Evolutionary conservation across 768 basidiomycete genomes (phyloP), one percentile per base, ranked within the genome.

Genomic region (Nevesoporus exiguus): DNA sequence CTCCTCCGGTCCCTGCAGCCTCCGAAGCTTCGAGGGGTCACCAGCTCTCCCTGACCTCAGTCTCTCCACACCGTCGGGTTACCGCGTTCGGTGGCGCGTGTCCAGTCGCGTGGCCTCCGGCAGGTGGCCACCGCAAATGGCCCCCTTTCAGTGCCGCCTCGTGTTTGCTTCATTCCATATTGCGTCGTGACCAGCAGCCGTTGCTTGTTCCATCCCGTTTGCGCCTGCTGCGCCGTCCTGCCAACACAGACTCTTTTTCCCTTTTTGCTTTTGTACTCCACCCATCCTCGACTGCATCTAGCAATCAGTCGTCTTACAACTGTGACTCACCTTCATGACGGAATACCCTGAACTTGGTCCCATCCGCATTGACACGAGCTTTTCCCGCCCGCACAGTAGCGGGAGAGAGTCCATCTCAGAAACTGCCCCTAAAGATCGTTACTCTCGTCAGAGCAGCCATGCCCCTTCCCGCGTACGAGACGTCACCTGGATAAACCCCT

Each of bases 71-170:
- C 47, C 31, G 19, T 11, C 24, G 29, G n/a, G 24, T 8, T 7
- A n/a, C 30, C 36, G 33, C 25, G 17, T 17, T 15, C 33, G 6
- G 19, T 17, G 1, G 7, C 39, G 44, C 57, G 48, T 52, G 57
- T 47, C 29, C 39, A 34, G 24, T 43, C 55, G 64, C 63, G 49
- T 63, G 63, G 46, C 49, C 13, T 10, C 19, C 9, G 34, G 19
- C 64, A 66, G 55, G 49, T 14, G n/a, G n/a, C n/a, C 30, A 48
- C 49, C 44, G 51, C 55, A 57, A 57, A 51, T 59, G 58, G 29
- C 65, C 57, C 60, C 60, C 61, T 69, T 70, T 55, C 49, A 40
- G 58, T 60, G 64, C 58, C 51, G 70, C 68, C 68, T 71, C 68
- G 66, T 70, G 68, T 57, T 33, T 24, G 42, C 55, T 51, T 47